These are phyloP conservation scores for Leucosporidium yakuticum DNA, from an alignment of 768 basidiomycete species.

Conservation along the genomic window DNA sequence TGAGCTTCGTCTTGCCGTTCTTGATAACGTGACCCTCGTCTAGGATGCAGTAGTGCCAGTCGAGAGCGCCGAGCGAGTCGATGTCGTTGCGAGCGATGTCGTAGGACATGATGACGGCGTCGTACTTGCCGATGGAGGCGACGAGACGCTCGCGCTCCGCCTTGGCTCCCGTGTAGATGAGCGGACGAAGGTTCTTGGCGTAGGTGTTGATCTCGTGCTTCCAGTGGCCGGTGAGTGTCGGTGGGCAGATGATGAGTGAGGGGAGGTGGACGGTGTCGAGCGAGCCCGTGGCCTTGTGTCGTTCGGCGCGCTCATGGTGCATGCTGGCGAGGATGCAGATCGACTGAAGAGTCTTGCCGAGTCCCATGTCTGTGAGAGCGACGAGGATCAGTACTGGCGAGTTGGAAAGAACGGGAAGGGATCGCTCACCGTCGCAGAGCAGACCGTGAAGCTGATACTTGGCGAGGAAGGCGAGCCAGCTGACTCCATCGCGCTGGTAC, in stretches of 20 bases:
- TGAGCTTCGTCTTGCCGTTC: slow-evolving; percentile 95
- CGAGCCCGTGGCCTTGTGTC: slow-evolving; percentile 58
- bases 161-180: slow-evolving; percentile 82
- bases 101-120: slow-evolving; percentile 95
- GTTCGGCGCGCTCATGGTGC: slow-evolving; percentile 75
- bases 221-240: slow-evolving; percentile 98
- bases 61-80: slow-evolving; percentile 59
- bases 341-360: slow-evolving; percentile 95
- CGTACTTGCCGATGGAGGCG: slow-evolving; percentile 60
- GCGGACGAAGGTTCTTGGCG: slow-evolving; percentile 69
- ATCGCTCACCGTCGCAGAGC: slow-evolving; percentile 78
- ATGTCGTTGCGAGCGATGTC: slow-evolving; percentile 97
- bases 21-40: slow-evolving; percentile 99
- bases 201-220: slow-evolving; percentile 96
- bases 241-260: slow-evolving; percentile 91
- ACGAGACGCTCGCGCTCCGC: slow-evolving; percentile 69
- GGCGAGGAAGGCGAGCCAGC: slow-evolving; percentile 95
- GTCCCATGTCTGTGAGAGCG: slow-evolving; percentile 78
- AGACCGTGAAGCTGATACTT: slow-evolving; percentile 98
- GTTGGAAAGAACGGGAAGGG: neutral
- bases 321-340: slow-evolving; percentile 95
- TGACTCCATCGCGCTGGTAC: slow-evolving; percentile 97
- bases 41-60: slow-evolving; percentile 92
- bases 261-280: slow-evolving; percentile 79
- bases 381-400: neutral